Percentiles rank a stretch among this genome's conserved stretches.
Conservation (phyloP, 1,284 basidiomycete species). For the Veloporphyrellus conicus region DNA sequence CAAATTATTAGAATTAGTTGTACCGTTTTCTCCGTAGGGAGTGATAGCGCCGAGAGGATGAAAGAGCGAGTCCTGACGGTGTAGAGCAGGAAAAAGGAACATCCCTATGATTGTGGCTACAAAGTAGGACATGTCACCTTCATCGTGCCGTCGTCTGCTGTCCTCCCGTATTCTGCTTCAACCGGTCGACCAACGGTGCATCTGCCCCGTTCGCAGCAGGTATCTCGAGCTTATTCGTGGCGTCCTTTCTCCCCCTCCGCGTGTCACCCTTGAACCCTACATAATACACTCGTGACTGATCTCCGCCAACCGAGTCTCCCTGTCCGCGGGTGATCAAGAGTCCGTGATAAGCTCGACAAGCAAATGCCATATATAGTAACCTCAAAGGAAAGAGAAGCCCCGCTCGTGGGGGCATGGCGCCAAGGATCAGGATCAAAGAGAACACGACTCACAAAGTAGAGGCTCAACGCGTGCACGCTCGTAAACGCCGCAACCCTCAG, state of each 20-base stretch:
- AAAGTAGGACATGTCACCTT: constrained; percentile 3
- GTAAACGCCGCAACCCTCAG: constrained; percentile 69
- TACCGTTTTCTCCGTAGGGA: too few relatives aligned
- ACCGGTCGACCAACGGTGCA: constrained; percentile 56
- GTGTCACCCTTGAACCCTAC: constrained; percentile 78
- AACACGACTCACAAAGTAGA: constrained; percentile 65
- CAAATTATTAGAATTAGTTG: too few relatives aligned
- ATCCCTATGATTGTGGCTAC: constrained; percentile 10
- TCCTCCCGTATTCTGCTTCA: constrained; percentile 50
- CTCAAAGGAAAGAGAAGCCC: constrained; percentile 20
- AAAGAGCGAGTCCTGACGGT: too few relatives aligned
- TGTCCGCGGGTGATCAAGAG: constrained; percentile 27
- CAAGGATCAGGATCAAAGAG: constrained; percentile 3
- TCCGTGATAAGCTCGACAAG: constrained; percentile 15
- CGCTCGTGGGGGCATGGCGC: background rate
- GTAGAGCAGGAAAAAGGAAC: background rate
- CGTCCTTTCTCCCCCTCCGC: constrained; percentile 53
- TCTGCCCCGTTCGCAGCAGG: constrained; percentile 69
- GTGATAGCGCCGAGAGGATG: too few relatives aligned
- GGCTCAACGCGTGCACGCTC: constrained; percentile 65
- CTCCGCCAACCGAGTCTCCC: constrained; percentile 64
- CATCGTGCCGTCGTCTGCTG: constrained; percentile 30
- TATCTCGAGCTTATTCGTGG: constrained; percentile 59
- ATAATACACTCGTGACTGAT: constrained; percentile 65
- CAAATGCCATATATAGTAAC: constrained; percentile 22